Base-by-base conservation (phyloP, 2,329 filamentous ascomycete species). In the Colletotrichum sp. region DNA sequence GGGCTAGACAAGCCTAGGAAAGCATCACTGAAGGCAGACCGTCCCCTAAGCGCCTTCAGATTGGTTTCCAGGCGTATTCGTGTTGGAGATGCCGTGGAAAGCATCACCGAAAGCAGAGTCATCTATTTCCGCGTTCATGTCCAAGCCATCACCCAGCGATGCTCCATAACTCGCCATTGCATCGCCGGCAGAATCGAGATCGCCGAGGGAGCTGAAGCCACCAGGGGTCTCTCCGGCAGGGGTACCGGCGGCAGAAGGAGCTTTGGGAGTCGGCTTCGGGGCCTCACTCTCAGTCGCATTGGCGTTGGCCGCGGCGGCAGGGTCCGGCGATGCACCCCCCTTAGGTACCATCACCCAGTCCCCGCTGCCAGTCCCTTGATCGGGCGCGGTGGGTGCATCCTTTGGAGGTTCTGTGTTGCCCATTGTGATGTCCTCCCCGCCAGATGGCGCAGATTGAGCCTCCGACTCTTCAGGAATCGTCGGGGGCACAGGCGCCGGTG, bases 81-180 rank as follows among this genome's bases (percentile, higher is more conserved):
- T 82, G 56, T 81, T 79, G 24, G 87, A 89, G 15, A 92, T 89
- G 6, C 90, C 91, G 79, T 96, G 94, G 84, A 96, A 95, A 1
- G 95, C 95, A 79, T 97, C 94, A 4, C 94, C 95, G 85, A 97
- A 97, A 2, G 94, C 95, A 43, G 93, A 95, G 80, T 96, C 94
- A 62, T 95, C 94, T 87, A 95, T 90, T 77, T 93, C 93, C 86
- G 93, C 90, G 79, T 90, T 88, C 67, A 93, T 83, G 81, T 90
- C 89, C n/a, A 91, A 83, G 10, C 89, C 91, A 56, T 91, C 90
- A 26, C 87, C 90, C 6, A 91, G 83, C 66, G 90, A 88, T 30
- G 43, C 74, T 21, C 69, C 76, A 80, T 93, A 95, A 52, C 91
- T 90, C 4, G 92, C 92, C 43, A 95, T 85, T 5, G 93, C 94